A percentile compares a stretch with the other conserved stretches of the same genome.
phyloP scores from a whole-genome alignment of 306 rosid species.

The Mimosa pudica region DNA sequence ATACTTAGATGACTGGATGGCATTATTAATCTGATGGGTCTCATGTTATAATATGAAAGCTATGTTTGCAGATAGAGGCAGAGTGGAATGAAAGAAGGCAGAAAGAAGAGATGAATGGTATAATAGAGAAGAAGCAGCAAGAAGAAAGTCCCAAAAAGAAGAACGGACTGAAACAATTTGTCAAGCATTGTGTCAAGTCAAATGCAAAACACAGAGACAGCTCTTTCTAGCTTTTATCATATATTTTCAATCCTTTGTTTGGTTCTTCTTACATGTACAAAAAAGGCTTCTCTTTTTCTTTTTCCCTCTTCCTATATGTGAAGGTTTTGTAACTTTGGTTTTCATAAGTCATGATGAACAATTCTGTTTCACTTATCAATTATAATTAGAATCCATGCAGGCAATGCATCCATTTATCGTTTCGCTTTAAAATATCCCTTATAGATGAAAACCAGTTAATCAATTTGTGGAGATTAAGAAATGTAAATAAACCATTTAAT shows the following conservation, averaged over 20 bases:
- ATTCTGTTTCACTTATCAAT: not conserved
- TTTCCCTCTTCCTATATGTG: not conserved
- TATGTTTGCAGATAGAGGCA: constrained; percentile 65
- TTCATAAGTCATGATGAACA: constrained; percentile 2
- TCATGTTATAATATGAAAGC: constrained; percentile 29
- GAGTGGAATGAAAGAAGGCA: constrained; percentile 34
- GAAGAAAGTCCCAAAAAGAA: constrained; percentile 36
- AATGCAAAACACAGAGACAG: constrained; percentile 12
- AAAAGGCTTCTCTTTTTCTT: not conserved
- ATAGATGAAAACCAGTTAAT: not conserved
- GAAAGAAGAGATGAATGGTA: constrained; percentile 23
- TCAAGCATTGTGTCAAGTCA: constrained; percentile 49
- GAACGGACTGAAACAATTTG: constrained; percentile 56
- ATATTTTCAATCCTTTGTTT: not conserved
- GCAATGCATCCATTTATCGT: not conserved
- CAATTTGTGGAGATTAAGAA: too few relatives aligned
- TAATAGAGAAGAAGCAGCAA: not conserved
- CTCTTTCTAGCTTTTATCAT: not conserved
- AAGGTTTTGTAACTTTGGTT: not conserved
- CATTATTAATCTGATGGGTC: constrained; percentile 1
- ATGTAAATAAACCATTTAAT: too few relatives aligned
- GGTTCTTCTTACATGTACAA: not conserved
- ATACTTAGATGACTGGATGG: not conserved
- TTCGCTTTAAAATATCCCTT: not conserved
- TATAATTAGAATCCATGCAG: not conserved